Conservation (phyloP, 371 early-diverging fungal species). For the Apophysomyces trapeziformis region DNA sequence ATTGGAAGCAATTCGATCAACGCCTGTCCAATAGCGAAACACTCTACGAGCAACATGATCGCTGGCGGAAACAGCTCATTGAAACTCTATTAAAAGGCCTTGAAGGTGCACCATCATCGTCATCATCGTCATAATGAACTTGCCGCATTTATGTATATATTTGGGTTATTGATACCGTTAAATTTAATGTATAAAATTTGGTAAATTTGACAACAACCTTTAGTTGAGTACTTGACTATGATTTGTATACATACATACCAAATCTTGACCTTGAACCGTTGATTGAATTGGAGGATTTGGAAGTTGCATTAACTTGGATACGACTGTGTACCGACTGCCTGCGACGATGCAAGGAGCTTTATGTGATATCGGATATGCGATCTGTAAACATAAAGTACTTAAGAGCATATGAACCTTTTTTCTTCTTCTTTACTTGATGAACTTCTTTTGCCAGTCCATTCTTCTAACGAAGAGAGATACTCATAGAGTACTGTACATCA, state of each 20-base stretch:
- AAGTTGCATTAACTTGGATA: no score
- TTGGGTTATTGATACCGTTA: background rate
- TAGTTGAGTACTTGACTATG: no score
- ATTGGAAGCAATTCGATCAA: constrained; percentile 9
- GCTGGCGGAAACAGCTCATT: constrained; percentile 18
- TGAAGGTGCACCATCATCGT: constrained; percentile 4
- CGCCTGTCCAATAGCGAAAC: constrained; percentile 11
- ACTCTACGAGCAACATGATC: constrained; percentile 18
- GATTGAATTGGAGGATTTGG: no score
- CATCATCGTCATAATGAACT: constrained; percentile 8
- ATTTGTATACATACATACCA: no score
- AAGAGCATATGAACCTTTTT: background rate
- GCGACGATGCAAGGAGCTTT: no score
- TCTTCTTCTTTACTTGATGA: background rate
- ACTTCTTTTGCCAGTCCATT: background rate
- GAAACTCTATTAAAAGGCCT: constrained; percentile 5
- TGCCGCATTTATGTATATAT: constrained; percentile 8
- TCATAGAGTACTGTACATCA: no score
- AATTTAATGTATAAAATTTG: constrained; percentile 1
- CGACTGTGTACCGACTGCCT: no score
- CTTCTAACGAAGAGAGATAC: background rate
- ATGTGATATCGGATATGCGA: no score
- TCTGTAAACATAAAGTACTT: no score
- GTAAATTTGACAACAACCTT: background rate
- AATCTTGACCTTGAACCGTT: no score